Evolutionary conservation across 1,139 yeast species (phyloP).

Genomic region (Yamadazyma atlantica): DNA sequence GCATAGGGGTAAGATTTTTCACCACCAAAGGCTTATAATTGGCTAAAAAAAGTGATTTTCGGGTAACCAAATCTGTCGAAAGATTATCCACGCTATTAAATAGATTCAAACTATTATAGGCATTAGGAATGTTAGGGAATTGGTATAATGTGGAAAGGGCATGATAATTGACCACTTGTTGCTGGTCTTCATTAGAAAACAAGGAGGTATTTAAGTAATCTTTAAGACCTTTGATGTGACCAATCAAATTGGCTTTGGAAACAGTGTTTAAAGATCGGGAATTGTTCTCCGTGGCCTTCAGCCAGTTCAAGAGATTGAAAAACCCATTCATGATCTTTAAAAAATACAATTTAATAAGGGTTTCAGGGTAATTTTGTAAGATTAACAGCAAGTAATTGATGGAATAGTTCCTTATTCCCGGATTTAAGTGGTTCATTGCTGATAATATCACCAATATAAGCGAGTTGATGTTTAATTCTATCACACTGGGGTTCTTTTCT

Average conservation of each 20-base stretch:
- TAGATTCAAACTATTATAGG: slow-evolving; percentile 54
- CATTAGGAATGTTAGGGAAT: slow-evolving; percentile 52
- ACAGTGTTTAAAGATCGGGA: not conserved
- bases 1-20: slow-evolving; percentile 3
- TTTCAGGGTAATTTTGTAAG: slow-evolving; percentile 44
- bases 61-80: slow-evolving; percentile 61
- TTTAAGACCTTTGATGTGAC: not conserved
- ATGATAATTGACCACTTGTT: slow-evolving; percentile 25
- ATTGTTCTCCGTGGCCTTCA: slow-evolving; percentile 38
- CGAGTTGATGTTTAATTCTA: slow-evolving; percentile 65
- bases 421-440: slow-evolving; percentile 90
- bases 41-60: slow-evolving; percentile 49
- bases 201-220: slow-evolving; percentile 36
- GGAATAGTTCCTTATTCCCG: slow-evolving; percentile 70
- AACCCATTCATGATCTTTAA: slow-evolving; percentile 57
- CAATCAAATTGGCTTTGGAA: not conserved
- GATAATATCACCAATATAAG: slow-evolving; percentile 78
- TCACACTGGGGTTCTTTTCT: slow-evolving; percentile 50
- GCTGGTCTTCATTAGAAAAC: slow-evolving; percentile 14
- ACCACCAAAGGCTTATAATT: slow-evolving; percentile 6
- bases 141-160: slow-evolving; percentile 51
- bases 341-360: slow-evolving; percentile 58
- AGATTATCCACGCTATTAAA: slow-evolving; percentile 31
- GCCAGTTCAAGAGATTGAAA: slow-evolving; percentile 65
- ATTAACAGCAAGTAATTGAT: slow-evolving; percentile 61